Conservation (phyloP, 2,329 filamentous ascomycete species). For the Cladorrhinum sp. region DNA sequence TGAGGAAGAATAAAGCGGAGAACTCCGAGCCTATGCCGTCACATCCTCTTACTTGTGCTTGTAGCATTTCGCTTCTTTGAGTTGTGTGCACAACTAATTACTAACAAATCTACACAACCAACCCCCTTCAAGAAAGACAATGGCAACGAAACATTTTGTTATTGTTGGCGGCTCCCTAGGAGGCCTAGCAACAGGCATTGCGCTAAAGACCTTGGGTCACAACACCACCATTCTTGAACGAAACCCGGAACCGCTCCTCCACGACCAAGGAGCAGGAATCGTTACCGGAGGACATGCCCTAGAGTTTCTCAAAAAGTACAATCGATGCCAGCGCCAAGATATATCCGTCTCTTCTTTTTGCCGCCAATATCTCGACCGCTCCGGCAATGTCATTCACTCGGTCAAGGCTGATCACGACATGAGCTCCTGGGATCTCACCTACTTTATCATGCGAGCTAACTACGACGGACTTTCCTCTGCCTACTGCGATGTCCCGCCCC, state of each 20-base stretch:
- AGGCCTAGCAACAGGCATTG: slow-evolving; percentile 39
- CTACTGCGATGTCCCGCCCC: slow-evolving; percentile 32
- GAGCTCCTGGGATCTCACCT: slow-evolving; percentile 48
- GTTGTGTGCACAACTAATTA: neutral
- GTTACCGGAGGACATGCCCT: slow-evolving; percentile 44
- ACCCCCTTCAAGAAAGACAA: neutral
- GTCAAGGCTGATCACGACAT: slow-evolving; percentile 40
- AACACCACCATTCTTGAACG: slow-evolving; percentile 44
- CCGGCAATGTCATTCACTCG: slow-evolving; percentile 33
- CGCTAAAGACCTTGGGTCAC: slow-evolving; percentile 41
- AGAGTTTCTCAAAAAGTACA: slow-evolving; percentile 41
- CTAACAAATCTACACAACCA: neutral
- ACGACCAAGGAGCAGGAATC: slow-evolving; percentile 48
- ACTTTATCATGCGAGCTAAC: slow-evolving; percentile 43
- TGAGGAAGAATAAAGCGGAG: neutral
- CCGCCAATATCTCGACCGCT: slow-evolving; percentile 35
- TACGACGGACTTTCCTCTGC: slow-evolving; percentile 38
- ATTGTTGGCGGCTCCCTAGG: slow-evolving; percentile 41
- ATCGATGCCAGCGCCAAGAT: slow-evolving; percentile 35
- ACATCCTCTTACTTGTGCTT: no score
- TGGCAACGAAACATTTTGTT: slow-evolving; percentile 13
- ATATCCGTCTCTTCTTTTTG: slow-evolving; percentile 32
- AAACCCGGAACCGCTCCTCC: slow-evolving; percentile 40
- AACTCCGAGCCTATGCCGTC: no score
- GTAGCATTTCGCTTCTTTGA: neutral